Evolutionary conservation across 2,329 filamentous ascomycete species (phyloP).

Genomic region (Amylocarpus encephaloides): DNA sequence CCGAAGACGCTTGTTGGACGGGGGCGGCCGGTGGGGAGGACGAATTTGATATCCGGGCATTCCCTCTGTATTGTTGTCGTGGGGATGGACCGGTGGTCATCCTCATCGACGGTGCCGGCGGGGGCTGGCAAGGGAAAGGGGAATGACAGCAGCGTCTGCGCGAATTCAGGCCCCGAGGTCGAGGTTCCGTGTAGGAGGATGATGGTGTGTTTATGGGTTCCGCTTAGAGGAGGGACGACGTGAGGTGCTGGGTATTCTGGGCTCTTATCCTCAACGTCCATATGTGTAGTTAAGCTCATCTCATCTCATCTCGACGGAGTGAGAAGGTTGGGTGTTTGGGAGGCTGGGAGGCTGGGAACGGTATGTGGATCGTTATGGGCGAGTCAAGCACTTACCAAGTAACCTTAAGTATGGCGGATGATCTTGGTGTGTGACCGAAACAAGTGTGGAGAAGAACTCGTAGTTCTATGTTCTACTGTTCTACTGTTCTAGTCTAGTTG

Average conservation of each 20-base stretch:
- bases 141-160: conserved; percentile 29
- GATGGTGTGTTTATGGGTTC: conserved; percentile 30
- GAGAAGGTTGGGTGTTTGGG: neutral
- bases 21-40: conserved; percentile 20
- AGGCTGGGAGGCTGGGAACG: neutral
- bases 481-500: too few relatives aligned
- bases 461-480: too few relatives aligned
- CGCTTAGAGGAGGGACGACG: conserved; percentile 15
- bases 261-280: neutral
- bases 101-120: too few relatives aligned
- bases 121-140: conserved; percentile 13
- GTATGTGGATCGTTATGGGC: neutral
- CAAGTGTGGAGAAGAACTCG: neutral
- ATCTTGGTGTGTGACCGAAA: too few relatives aligned
- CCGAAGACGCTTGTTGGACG: conserved; percentile 19
- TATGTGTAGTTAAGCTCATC: neutral
- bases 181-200: conserved; percentile 39
- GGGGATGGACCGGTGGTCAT: too few relatives aligned
- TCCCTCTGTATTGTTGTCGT: conserved; percentile 16
- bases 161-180: conserved; percentile 32
- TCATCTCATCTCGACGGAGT: too few relatives aligned
- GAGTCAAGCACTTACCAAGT: neutral
- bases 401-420: neutral
- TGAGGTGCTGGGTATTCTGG: conserved; percentile 6
- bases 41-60: conserved; percentile 16